phyloP scores from a whole-genome alignment of 1,139 yeast species.

The Dujonia santamariae region DNA sequence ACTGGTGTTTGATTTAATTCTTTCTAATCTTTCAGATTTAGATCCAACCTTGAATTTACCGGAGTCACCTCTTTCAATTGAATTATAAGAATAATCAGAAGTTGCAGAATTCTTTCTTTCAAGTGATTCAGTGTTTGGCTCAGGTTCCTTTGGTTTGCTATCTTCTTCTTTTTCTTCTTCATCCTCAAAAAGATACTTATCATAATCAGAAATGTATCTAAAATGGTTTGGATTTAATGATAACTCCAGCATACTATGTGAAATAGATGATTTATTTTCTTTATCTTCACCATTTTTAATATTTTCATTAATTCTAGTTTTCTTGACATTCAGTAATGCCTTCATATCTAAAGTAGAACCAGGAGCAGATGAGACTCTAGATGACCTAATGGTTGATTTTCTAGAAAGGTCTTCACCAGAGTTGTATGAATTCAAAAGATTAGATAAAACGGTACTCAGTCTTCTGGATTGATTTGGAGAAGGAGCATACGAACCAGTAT shows the following conservation, averaged over 20 bases:
- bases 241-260: conserved; percentile 7
- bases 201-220: conserved; percentile 36
- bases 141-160: conserved; percentile 7
- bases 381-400: conserved; percentile 32
- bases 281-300: conserved; percentile 1
- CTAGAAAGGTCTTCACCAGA: conserved; percentile 25
- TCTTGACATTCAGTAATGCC: background rate
- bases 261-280: conserved; percentile 1
- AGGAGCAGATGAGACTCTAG: conserved; percentile 39
- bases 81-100: conserved; percentile 30
- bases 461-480: conserved; percentile 1
- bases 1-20: conserved; percentile 8
- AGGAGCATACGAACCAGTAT: background rate
- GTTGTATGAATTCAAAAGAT: conserved; percentile 1
- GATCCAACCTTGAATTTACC: conserved; percentile 32
- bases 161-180: conserved; percentile 19
- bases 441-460: conserved; percentile 1
- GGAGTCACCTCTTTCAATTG: conserved; percentile 38
- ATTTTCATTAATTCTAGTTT: conserved; percentile 1
- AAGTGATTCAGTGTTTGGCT: background rate
- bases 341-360: conserved; percentile 1
- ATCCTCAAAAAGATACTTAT: conserved; percentile 28
- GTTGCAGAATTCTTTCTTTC: conserved; percentile 26
- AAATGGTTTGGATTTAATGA: conserved; percentile 8
- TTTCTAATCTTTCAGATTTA: conserved; percentile 17